phyloP scores from a whole-genome alignment of 345 rosid genomes.

The Murraya paniculata region DNA sequence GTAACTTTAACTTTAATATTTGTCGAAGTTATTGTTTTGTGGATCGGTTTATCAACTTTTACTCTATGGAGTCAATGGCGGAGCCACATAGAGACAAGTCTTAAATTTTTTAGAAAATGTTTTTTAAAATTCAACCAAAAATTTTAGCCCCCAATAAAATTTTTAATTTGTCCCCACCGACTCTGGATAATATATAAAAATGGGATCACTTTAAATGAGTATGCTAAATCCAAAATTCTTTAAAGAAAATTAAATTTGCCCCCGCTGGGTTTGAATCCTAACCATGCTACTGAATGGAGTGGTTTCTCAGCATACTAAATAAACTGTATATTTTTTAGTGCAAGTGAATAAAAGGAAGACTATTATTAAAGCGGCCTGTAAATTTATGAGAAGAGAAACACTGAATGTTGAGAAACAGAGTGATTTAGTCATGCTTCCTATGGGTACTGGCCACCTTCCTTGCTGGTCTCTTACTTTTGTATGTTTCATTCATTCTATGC shows the following conservation, averaged over 20 bases:
- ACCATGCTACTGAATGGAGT: background rate
- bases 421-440: background rate
- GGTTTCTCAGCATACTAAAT: background rate
- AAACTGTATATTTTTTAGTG: background rate
- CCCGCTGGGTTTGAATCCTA: too few relatives aligned
- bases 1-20: background rate
- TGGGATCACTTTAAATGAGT: too few relatives aligned
- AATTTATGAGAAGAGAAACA: background rate
- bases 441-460: background rate
- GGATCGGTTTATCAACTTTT: background rate
- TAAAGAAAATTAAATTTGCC: too few relatives aligned
- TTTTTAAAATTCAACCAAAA: too few relatives aligned
- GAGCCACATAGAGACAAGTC: too few relatives aligned
- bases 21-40: background rate
- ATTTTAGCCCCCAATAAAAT: too few relatives aligned
- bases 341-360: background rate
- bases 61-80: background rate
- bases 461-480: background rate
- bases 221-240: too few relatives aligned
- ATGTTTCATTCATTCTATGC: background rate
- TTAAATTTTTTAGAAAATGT: too few relatives aligned
- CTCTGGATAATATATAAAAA: too few relatives aligned
- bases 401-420: background rate
- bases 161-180: too few relatives aligned
- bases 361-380: background rate